Base-by-base conservation (phyloP, 805 yeast species). In the Yarrowia sp. region DNA sequence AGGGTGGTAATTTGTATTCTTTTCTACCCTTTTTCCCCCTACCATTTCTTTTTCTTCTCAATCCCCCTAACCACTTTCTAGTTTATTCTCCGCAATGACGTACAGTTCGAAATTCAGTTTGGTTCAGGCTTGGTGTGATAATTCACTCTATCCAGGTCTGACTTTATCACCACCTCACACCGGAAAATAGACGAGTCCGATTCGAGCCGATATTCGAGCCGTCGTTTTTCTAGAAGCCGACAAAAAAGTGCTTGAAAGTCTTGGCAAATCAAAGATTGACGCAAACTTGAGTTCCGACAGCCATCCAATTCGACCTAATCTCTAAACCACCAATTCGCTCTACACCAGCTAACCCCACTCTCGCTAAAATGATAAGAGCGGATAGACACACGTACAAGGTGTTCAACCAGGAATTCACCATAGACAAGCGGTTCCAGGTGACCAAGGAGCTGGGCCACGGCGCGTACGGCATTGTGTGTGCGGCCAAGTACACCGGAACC, bases 381-480 rank as follows among this genome's bases (percentile, higher is more conserved):
- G 75, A 73, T 30, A 49, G 80, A 38, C 77, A 76, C 70, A 80
- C 83, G 14, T 85, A 84, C 76, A 87, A 87, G 72, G 93, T 90
- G 46, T 89, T 86, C 79, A 90, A 90, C 75, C 99, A 95, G 79
- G 97, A 92, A 75, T 95, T 95, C 77, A 86, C 93, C 50, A 93
- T 95, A 68, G 98, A 95, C 77, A 86, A 86, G 71, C 81, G 97
- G 66, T 92, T 94, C 76, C 91, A 92, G 75, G 84, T 95, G 72
- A 91, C 92, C 69, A 91, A 93, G 74, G 98, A 95, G 73, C 84
- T 95, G 46, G 99, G 99, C 6, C 98, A 95, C 73, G 99, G 99
- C 13, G 98, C 99, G 0, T 95, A 95, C 75, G 99, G 99, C 49
- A 88, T 94, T 4, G 99, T 95, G 7, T 94, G 98, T 75, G 90